Evolutionary conservation across 2,329 filamentous ascomycete species (phyloP).

Genomic region (Truncatella angustata): DNA sequence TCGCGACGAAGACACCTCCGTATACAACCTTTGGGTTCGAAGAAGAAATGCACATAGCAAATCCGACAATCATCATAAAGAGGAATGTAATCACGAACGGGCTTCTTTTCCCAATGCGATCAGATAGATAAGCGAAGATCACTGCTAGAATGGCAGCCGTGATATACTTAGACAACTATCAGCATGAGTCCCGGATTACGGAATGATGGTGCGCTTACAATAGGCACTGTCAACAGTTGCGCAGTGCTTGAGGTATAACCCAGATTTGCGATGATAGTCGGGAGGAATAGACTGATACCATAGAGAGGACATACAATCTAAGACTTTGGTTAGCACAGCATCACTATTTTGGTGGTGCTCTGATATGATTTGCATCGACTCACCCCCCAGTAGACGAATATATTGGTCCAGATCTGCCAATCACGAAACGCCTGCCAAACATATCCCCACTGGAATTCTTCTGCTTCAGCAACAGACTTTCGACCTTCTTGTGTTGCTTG

Average conservation of each 20-base stretch:
- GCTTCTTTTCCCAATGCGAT: constrained; percentile 49
- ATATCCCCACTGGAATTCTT: constrained; percentile 74
- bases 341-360: too few relatives aligned
- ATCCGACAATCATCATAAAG: constrained; percentile 53
- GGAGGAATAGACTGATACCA: constrained; percentile 58
- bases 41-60: constrained; percentile 59
- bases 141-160: constrained; percentile 61
- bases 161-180: constrained; percentile 38
- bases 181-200: not conserved
- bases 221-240: constrained; percentile 62
- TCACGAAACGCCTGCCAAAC: constrained; percentile 71
- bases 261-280: constrained; percentile 60
- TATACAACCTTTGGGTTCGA: constrained; percentile 62
- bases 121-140: constrained; percentile 52
- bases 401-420: constrained; percentile 70
- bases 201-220: constrained; percentile 23
- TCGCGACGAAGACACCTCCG: constrained; percentile 72
- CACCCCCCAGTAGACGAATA: constrained; percentile 65
- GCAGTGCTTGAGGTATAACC: constrained; percentile 57
- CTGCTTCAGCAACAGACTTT: constrained; percentile 57
- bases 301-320: constrained; percentile 54
- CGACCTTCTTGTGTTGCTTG: constrained; percentile 42
- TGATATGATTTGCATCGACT: too few relatives aligned
- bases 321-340: too few relatives aligned
- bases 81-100: constrained; percentile 57